phyloP scores from a whole-genome alignment of 192 early-diverging fungal genomes.

The Podila minutissima region DNA sequence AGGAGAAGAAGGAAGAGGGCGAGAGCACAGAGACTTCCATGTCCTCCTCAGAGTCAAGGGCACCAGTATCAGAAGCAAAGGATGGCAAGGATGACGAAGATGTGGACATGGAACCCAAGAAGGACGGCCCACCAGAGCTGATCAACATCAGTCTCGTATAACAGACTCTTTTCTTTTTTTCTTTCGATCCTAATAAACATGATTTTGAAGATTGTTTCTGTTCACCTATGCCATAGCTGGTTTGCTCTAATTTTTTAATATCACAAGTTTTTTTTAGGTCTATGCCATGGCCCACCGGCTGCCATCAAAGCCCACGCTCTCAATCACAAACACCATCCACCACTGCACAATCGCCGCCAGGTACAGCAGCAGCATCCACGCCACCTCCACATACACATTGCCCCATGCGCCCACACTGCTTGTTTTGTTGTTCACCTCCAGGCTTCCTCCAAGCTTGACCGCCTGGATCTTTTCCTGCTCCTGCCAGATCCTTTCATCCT shows the following conservation, averaged over 20 bases:
- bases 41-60: neutral
- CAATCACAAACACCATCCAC: constrained; percentile 43
- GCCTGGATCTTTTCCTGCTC: constrained; percentile 23
- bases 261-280: neutral
- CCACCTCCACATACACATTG: constrained; percentile 44
- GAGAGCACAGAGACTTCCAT: neutral
- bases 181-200: no score
- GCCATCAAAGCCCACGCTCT: constrained; percentile 42
- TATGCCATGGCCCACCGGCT: constrained; percentile 49
- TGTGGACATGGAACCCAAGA: neutral
- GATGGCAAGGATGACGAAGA: neutral
- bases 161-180: no score
- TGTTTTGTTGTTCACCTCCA: constrained; percentile 1
- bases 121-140: neutral
- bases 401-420: constrained; percentile 37
- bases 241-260: no score
- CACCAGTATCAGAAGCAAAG: constrained; percentile 3
- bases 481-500: constrained; percentile 45
- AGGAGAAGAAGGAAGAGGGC: neutral
- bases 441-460: neutral
- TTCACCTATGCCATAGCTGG: no score
- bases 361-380: constrained; percentile 42
- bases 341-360: constrained; percentile 40
- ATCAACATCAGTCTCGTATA: constrained; percentile 27
- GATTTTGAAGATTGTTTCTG: no score